Conservation (phyloP, 495 filamentous ascomycete genomes). For the Aspergillus affinis region DNA sequence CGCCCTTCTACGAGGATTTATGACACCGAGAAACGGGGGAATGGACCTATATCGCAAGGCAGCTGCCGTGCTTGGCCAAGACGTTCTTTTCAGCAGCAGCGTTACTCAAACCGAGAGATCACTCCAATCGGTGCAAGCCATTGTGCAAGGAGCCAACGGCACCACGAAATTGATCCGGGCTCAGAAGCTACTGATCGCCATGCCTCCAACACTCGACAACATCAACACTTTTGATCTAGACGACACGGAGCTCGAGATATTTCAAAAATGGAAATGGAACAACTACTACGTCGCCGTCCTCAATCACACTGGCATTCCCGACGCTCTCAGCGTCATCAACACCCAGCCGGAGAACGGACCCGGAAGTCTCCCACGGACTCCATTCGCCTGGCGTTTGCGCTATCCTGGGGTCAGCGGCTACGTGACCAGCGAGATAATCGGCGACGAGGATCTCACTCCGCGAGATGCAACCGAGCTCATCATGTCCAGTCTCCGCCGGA, state of each 20-base stretch:
- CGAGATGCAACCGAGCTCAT: slow-evolving; percentile 9
- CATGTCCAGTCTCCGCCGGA: slow-evolving; percentile 4
- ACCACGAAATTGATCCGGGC: slow-evolving; percentile 34
- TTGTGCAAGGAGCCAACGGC: slow-evolving; percentile 36
- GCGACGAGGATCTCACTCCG: slow-evolving; percentile 5
- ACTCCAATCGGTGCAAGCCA: slow-evolving; percentile 25
- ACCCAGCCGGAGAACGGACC: slow-evolving; percentile 4
- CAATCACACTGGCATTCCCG: slow-evolving; percentile 40
- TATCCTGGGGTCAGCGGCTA: slow-evolving; percentile 11
- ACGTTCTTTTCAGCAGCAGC: slow-evolving; percentile 29
- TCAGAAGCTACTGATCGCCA: slow-evolving; percentile 46
- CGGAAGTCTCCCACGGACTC: slow-evolving; percentile 7
- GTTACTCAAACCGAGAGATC: slow-evolving; percentile 32
- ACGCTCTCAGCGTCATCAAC: slow-evolving; percentile 13
- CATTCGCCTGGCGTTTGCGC: slow-evolving; percentile 9
- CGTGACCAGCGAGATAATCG: slow-evolving; percentile 10
- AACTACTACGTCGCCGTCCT: slow-evolving; percentile 48
- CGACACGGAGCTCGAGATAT: slow-evolving; percentile 33
- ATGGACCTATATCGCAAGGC: slow-evolving; percentile 44
- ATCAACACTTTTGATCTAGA: slow-evolving; percentile 37
- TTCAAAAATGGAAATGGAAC: slow-evolving; percentile 27
- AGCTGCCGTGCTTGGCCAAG: slow-evolving; percentile 23
- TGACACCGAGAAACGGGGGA: slow-evolving; percentile 35
- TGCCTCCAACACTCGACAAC: slow-evolving; percentile 38
- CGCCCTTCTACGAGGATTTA: slow-evolving; percentile 18